Percentiles rank a stretch among this genome's conserved stretches.
Conservation (phyloP, 441 rosid species). For the Erodium trifolium region DNA sequence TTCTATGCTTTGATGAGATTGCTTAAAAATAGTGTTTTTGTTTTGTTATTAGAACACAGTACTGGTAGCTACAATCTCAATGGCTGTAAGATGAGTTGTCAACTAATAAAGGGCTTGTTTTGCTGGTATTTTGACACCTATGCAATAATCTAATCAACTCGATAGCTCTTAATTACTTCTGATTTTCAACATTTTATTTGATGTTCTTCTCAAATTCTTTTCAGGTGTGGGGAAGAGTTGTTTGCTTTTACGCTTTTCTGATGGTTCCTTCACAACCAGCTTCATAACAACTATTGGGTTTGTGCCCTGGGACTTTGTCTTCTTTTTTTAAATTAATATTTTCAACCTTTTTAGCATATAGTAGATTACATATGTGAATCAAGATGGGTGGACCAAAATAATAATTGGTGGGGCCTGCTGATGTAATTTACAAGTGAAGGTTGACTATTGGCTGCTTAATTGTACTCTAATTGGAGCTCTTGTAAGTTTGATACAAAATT, state of each 20-base stretch:
- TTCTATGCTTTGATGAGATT: background rate
- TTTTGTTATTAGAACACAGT: background rate
- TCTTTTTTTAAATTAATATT: conserved; percentile 26
- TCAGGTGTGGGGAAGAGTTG: conserved; percentile 99
- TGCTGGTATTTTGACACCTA: no score
- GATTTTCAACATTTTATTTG: conserved; percentile 3
- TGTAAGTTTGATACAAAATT: background rate
- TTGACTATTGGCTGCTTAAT: background rate
- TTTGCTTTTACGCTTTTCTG: conserved; percentile 96
- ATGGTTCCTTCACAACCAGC: conserved; percentile 97
- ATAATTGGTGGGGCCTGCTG: conserved; percentile 11
- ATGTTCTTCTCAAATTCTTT: conserved; percentile 12
- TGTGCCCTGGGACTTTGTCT: conserved; percentile 12
- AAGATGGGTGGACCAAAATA: background rate
- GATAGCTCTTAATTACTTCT: background rate
- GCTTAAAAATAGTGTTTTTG: background rate
- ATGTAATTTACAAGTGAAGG: conserved; percentile 9
- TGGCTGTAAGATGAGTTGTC: background rate
- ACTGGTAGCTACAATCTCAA: background rate
- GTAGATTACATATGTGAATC: background rate
- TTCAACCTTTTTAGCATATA: conserved; percentile 6
- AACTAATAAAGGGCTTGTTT: background rate
- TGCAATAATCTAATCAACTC: background rate
- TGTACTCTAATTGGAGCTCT: conserved; percentile 1
- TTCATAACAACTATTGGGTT: conserved; percentile 96